Evolutionary conservation across 148 eudicot genomes (phyloP).

Genomic region (Silene uniflora): DNA sequence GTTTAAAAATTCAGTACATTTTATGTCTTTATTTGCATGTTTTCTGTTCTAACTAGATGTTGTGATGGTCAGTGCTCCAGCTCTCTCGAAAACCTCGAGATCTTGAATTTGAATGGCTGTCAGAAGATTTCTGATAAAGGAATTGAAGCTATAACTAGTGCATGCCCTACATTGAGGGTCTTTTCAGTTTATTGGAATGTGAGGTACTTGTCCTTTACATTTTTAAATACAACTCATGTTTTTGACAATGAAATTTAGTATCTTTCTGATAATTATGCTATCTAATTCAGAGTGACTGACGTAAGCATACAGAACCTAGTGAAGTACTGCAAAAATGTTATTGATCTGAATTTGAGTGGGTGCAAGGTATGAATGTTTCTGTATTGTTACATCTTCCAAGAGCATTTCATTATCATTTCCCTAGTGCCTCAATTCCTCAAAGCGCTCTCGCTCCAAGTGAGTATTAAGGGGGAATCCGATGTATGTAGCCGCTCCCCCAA

Average conservation of each 20-base stretch:
- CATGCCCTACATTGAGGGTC: constrained; percentile 55
- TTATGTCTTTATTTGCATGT: background rate
- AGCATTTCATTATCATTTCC: background rate
- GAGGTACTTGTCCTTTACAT: constrained; percentile 42
- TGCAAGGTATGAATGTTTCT: constrained; percentile 58
- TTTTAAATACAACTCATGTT: background rate
- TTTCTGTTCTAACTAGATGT: constrained; percentile 23
- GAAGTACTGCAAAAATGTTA: constrained; percentile 59
- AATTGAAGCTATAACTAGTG: constrained; percentile 57
- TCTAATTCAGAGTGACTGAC: constrained; percentile 69
- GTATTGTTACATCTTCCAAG: background rate
- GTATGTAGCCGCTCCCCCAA: background rate
- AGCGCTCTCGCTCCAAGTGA: background rate
- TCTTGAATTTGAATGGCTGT: constrained; percentile 81
- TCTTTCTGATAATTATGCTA: constrained; percentile 11
- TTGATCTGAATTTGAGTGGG: constrained; percentile 89
- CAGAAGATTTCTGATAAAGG: constrained; percentile 92
- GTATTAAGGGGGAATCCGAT: background rate
- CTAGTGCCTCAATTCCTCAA: background rate
- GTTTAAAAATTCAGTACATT: background rate
- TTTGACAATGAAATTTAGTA: background rate
- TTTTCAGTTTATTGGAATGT: constrained; percentile 94
- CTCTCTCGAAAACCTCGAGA: constrained; percentile 61
- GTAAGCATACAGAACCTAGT: constrained; percentile 56
- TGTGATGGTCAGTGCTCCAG: constrained; percentile 40